These are phyloP conservation scores for Alternaria rosae DNA, from an alignment of 2,329 filamentous ascomycete genomes.

Conservation along the genomic window DNA sequence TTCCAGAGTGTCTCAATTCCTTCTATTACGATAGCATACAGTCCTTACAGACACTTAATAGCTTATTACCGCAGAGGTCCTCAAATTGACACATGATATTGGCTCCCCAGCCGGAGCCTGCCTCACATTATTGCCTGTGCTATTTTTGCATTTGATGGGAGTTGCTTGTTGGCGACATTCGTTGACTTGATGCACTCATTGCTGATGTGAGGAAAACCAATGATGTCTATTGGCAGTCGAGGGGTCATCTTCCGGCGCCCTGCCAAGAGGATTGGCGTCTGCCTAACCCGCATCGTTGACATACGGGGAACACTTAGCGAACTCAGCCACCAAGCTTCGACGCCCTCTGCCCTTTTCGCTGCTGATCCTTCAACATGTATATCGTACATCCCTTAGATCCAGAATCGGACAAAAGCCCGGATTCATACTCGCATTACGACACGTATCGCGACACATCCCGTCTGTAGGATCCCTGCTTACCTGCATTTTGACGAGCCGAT, in stretches of 20 bases:
- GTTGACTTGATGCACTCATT: not conserved
- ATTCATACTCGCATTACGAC: not conserved
- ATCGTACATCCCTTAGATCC: not conserved
- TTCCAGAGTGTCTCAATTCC: not conserved
- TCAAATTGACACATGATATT: conserved; percentile 5
- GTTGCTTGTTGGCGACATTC: not conserved
- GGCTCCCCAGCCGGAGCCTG: not conserved
- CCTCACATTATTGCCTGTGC: not conserved
- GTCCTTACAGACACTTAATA: conserved; percentile 10
- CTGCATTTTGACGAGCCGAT: not conserved
- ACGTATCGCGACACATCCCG: not conserved
- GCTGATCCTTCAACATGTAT: not conserved
- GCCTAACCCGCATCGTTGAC: not conserved
- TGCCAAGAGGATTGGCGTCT: not conserved
- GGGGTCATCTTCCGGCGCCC: not conserved
- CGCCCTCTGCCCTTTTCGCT: not conserved
- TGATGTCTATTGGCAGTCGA: not conserved
- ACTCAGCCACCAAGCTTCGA: not conserved
- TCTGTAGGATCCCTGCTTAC: not conserved
- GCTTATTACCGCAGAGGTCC: not conserved
- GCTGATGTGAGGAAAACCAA: not conserved
- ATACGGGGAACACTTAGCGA: not conserved
- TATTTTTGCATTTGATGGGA: not conserved
- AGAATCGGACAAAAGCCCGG: not conserved
- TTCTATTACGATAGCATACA: not conserved